Base-by-base conservation (phyloP, 2,329 filamentous ascomycete species). In the Ophiocordyceps camponoti-floridani region DNA sequence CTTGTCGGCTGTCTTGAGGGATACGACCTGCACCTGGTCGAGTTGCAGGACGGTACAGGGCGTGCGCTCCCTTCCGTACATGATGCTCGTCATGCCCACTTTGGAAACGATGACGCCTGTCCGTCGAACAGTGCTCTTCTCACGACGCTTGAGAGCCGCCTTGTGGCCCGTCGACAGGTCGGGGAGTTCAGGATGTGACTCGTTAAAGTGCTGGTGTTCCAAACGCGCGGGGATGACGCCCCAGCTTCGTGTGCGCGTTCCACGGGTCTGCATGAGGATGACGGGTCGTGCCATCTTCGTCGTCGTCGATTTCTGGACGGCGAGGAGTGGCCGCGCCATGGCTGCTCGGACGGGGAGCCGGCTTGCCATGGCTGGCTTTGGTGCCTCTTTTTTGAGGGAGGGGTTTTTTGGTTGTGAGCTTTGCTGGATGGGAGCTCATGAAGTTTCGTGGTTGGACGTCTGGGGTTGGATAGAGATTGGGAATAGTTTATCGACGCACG, bases 21-120 rank as follows among this genome's bases (percentile, higher is more conserved):
- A 79, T 37, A 95, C 69, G 9, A 95, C 87, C 65, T 96, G 83
- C 48, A 93, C 87, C 54, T 85, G 74, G 62, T 98, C 91, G 54
- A 98, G 72, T 67, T 96, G 88, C 46, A 98, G 73, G 44, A 98
- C 82, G 13, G 91, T 98, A 69, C 87, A 94, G 18, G 88, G 73
- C 47, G 80, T 82, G 51, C 89, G 79, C 50, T 73, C 74, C 53
- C 84, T 83, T 54, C 79, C 75, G 57, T 87, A 80, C 71, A 83
- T 96, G 51, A 95, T 66, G 48, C 83, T 88, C 40, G 87, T 94
- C 84, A 98, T 96, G 62, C 91, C 91, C 67, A 88, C 89, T 67
- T 98, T 98, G 59, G 80, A 73, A 12, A 83, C 87, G 42, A 98
- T 72, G 9, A 85, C 79, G 28, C 91, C 91, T 2, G 87, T 80